phyloP scores from a whole-genome alignment of 208 protist species.

The Acanthamoeba sp. region DNA sequence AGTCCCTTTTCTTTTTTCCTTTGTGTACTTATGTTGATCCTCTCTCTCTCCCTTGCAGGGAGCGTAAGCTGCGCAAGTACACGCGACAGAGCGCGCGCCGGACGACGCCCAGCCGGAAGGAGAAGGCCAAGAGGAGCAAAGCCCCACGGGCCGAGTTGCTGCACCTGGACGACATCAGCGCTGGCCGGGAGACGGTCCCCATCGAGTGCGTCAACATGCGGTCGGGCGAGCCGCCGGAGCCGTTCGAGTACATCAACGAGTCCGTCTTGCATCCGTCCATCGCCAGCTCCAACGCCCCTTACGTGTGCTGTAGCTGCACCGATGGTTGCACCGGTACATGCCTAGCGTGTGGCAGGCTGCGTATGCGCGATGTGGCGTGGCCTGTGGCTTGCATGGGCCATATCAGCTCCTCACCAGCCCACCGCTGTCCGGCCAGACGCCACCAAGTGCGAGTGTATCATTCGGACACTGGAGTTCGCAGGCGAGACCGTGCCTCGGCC shows the following conservation, averaged over 20 bases:
- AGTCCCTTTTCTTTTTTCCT: no score
- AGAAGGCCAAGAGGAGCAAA: not conserved
- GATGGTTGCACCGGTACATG: not conserved
- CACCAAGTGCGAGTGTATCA: not conserved
- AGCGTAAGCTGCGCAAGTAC: not conserved
- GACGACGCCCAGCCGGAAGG: not conserved
- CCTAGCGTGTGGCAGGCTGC: no score
- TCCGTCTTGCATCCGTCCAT: not conserved
- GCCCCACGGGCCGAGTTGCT: not conserved
- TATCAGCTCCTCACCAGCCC: no score
- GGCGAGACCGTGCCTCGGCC: not conserved
- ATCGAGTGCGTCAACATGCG: constrained; percentile 11
- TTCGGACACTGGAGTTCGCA: not conserved
- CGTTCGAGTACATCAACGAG: not conserved
- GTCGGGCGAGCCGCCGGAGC: not conserved
- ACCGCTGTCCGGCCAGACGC: not conserved
- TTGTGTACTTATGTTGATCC: no score
- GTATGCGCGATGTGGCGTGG: no score
- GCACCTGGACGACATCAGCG: not conserved
- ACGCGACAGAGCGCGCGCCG: not conserved
- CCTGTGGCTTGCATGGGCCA: no score
- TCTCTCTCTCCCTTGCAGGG: no score
- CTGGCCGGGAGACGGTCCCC: not conserved
- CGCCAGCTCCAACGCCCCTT: not conserved
- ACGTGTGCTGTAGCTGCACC: constrained; percentile 7